Evolutionary conservation across 164 flowering plant genomes (phyloP).

Genomic region (Houttuynia cordata): DNA sequence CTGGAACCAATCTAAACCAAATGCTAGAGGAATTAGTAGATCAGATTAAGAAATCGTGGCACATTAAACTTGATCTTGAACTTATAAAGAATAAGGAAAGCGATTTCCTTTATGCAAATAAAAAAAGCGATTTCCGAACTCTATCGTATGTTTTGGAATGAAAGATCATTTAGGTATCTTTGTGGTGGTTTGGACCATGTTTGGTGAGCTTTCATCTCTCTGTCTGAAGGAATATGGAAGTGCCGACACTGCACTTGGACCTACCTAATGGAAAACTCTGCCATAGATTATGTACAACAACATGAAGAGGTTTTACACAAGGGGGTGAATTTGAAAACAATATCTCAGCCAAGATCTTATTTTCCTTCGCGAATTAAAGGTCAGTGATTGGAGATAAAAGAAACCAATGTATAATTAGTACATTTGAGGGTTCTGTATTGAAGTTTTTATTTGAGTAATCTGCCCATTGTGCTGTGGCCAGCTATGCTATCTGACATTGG

Average conservation of each 20-base stretch:
- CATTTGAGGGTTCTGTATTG: too few species aligned
- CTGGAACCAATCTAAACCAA: too few species aligned
- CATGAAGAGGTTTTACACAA: slow-evolving; percentile 5
- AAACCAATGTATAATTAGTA: too few species aligned
- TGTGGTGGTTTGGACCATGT: neutral
- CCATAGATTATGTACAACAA: slow-evolving; percentile 10
- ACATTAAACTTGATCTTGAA: neutral
- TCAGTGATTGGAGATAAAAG: slow-evolving; percentile 5
- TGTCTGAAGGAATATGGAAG: slow-evolving; percentile 37
- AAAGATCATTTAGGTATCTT: neutral
- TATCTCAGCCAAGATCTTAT: slow-evolving; percentile 11
- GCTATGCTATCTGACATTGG: neutral
- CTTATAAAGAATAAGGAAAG: neutral
- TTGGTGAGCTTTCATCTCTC: slow-evolving; percentile 9
- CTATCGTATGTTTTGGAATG: too few species aligned
- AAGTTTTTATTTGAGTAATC: too few species aligned
- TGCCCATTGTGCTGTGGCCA: too few species aligned
- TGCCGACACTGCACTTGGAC: slow-evolving; percentile 35
- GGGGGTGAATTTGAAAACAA: slow-evolving; percentile 10
- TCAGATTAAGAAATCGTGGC: neutral
- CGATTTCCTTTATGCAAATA: too few species aligned
- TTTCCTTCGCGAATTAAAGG: slow-evolving; percentile 14
- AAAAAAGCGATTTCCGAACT: too few species aligned
- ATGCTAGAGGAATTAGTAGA: neutral
- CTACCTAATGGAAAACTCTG: slow-evolving; percentile 16